Base-by-base conservation (phyloP, 495 filamentous ascomycete species). In the Penicillium bovifimosum region DNA sequence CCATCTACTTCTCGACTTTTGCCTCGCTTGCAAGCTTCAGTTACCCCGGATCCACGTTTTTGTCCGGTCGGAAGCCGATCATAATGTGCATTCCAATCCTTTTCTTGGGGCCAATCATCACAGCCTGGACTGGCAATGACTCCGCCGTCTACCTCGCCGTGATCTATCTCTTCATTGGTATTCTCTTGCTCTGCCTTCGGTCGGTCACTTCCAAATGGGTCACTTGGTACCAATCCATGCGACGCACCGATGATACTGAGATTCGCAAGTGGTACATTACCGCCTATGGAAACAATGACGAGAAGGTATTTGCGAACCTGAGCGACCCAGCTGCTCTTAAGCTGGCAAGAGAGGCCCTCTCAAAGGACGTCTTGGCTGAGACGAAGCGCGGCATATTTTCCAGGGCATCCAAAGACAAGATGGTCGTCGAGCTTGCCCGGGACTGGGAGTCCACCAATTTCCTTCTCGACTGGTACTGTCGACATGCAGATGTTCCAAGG, bases 401-500 rank as follows among this genome's bases (percentile, higher is more conserved):
- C 9, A 73, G 67, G 34, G 18, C 70, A 5, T 75, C 69, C 14
- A 62, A 64, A 3, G 77, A 80, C 54, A 49, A 56, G 7, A 55
- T 83, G 6, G 74, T 84, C 16, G 61, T 64, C 10, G 65, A 76
- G 47, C 66, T 84, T 44, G 73, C 76, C 13, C 61, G 63, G 6
- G 75, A 80, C 43, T 82, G 78, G 70, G 73, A 77, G 32, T 71
- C 80, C 0, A 83, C 80, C n/a, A 67, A 79, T 42, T 82, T 83
- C 39, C 67, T 84, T 13, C 65, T 84, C 28, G 67, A 79, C 16
- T 84, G 80, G 80, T 84, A 84, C 49, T 79, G 76, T 61, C 64
- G 75, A 33, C 71, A 74, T 67, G 76, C 67, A 39, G 73, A 71
- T 62, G 74, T 73, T 6, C 68, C 71, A 13, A 65, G 74, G 29